These are phyloP conservation scores for Teratosphaeria pseudoeucalypti DNA, from an alignment of 2,329 filamentous ascomycete species.

Conservation along the genomic window DNA sequence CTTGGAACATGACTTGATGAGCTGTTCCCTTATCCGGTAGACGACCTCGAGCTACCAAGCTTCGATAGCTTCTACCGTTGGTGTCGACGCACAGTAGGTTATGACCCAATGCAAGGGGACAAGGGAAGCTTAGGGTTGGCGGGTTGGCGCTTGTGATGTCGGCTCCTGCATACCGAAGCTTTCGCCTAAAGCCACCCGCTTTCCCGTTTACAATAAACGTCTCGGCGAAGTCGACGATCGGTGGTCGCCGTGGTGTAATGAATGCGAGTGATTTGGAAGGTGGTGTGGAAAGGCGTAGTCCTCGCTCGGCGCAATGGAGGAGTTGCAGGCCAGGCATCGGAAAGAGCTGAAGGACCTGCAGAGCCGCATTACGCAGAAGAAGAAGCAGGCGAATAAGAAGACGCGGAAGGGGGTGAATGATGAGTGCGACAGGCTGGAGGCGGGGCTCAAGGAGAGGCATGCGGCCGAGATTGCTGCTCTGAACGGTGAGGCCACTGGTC, in stretches of 20 bases:
- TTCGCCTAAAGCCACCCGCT: neutral
- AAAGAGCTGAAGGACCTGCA: slow-evolving; percentile 85
- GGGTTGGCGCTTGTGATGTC: neutral
- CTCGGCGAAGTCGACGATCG: neutral
- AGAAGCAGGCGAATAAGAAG: slow-evolving; percentile 88
- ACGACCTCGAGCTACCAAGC: neutral
- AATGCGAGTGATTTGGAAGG: neutral
- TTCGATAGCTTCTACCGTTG: neutral
- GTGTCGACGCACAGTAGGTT: neutral
- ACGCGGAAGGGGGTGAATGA: slow-evolving; percentile 51
- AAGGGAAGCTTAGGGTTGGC: neutral
- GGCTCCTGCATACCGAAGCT: neutral
- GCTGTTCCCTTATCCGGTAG: neutral
- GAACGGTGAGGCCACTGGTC: slow-evolving; percentile 23
- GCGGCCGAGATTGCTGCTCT: slow-evolving; percentile 39
- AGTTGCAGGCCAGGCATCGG: slow-evolving; percentile 67
- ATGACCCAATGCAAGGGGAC: neutral
- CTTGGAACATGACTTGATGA: neutral
- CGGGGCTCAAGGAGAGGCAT: slow-evolving; percentile 46
- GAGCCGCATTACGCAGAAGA: slow-evolving; percentile 80
- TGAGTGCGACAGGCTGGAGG: slow-evolving; percentile 50
- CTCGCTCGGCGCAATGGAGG: slow-evolving; percentile 49
- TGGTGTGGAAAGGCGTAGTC: neutral
- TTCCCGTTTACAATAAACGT: neutral
- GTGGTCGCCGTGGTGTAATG: neutral